A percentile compares a stretch with the other conserved stretches of the same genome.
Conservation (phyloP, 371 early-diverging fungal genomes). For the Blastocladiella emersonii region DNA sequence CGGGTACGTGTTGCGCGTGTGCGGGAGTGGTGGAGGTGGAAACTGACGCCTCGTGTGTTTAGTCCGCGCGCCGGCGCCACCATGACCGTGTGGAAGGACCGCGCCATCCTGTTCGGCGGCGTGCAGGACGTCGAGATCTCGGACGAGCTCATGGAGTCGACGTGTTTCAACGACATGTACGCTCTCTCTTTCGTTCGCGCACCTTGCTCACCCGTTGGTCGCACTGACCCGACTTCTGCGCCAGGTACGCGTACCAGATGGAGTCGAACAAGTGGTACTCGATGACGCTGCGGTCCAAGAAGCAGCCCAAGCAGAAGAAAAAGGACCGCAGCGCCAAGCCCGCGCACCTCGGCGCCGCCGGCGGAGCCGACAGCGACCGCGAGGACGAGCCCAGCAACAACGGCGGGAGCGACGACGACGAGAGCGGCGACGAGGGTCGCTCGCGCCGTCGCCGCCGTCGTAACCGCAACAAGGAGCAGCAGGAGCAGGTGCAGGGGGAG, state of each 20-base stretch:
- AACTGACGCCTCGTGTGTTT: neutral
- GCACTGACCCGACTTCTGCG: no score
- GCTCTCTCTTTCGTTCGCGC: neutral
- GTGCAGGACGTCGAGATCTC: conserved; percentile 40
- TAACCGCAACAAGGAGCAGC: no score
- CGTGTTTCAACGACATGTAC: conserved; percentile 36
- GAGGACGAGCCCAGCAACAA: no score
- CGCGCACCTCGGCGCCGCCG: neutral
- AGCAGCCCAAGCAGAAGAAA: conserved; percentile 21
- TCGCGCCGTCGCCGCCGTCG: no score
- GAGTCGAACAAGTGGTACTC: conserved; percentile 27
- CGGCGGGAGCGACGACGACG: no score
- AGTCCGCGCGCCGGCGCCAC: conserved; percentile 37
- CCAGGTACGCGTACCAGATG: conserved; percentile 19
- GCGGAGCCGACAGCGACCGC: no score
- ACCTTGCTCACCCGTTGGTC: neutral
- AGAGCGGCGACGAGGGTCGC: no score
- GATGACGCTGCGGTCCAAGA: conserved; percentile 19
- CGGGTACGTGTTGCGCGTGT: conserved; percentile 9
- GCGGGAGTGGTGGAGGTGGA: neutral
- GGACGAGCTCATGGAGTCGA: conserved; percentile 38
- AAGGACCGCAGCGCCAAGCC: conserved; percentile 6
- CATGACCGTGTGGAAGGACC: conserved; percentile 35
- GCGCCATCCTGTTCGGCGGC: conserved; percentile 41
- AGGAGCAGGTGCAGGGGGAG: no score